Evolutionary conservation across 345 rosid genomes (phyloP), one percentile per base, ranked within the genome.

Genomic region (Abelmoschus esculentus): DNA sequence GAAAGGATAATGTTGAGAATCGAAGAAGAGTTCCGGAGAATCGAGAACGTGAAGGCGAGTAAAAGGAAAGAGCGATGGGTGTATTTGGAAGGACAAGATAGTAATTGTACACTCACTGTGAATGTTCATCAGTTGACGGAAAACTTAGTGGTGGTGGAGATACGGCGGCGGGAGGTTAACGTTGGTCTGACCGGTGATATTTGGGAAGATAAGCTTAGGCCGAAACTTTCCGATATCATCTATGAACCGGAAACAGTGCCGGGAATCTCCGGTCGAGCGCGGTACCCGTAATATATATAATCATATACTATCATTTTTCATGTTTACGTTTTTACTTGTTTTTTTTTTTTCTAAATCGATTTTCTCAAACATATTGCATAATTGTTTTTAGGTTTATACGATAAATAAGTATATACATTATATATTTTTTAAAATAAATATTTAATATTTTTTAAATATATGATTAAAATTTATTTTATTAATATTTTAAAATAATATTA

Each of bases 81-180:
- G 14, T 80, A 74, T 47, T 42, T 91, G 17, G 92, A 85, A 72
- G 95, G 96, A 59, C 78, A 76, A 2, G 46, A 81, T 9, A 89
- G 89, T 64, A 76, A 84, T 70, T 88, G 85, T 5, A 42, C 62
- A 0, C 78, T 84, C 76, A 69, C 72, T 3, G 49, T 88, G 3
- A 83, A 87, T 76, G 79, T 88, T 40, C 74, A 78, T 77, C 84
- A 82, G 79, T 73, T 91, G 49, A 93, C 95, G 17, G 88, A 81
- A 3, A 68, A 80, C 5, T 76, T 93, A 72, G 86, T 89, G 1
- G 76, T 93, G 71, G 83, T 89, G 5, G 92, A 89, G 70, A 76
- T 80, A 52, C 79, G 72, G 68, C 77, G 74, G 47, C 56, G 78
- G 61, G 89, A 85, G 32, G 62, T 74, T 6, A 81, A 70, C 11